Evolutionary conservation across 2,329 filamentous ascomycete genomes (phyloP), one percentile per base, ranked within the genome.

Genomic region (Colletotrichum falcatum): DNA sequence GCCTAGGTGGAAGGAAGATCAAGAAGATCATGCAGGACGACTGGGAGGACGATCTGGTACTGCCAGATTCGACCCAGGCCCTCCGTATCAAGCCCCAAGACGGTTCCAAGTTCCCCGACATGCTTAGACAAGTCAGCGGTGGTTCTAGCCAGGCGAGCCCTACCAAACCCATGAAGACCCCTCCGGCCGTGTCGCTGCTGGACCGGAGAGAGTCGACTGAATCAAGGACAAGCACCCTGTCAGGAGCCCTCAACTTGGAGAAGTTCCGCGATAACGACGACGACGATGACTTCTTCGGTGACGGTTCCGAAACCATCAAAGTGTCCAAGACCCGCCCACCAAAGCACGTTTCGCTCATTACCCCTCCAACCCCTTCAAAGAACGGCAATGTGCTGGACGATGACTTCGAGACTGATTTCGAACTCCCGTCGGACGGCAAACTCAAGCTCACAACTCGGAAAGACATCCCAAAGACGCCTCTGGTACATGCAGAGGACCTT

Each of bases 21-120:
- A 91, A 90, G 76, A 92, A 89, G 77, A 89, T 91, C 49, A 89
- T 93, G 70, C 90, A 93, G 73, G 92, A 94, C 75, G 93, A 95
- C 78, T 95, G 93, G 91, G 91, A 90, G 72, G 92, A 94, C 74
- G 93, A 95, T 75, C 81, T 95, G 59, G 92, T 93, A 75, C 80
- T 94, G 20, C 90, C 92, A 4, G 86, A 86, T 48, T 78, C 83
- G 2, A 86, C 86, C 37, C 86, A 89, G 70, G 84, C 83, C 7
- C 82, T 94, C 70, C 87, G 89, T 74, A 86, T 95, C 72, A 94
- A 92, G 79, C 83, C 84, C 23, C 86, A 87, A 66, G 89, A 90
- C 67, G 84, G 85, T 58, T 82, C 84, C 4, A 84, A 86, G 33
- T 93, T 93, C 71, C 91, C 92, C 0, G 92, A 93, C 55, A 86